phyloP scores from a whole-genome alignment of 2,329 filamentous ascomycete species.

The Talaromyces sp. region DNA sequence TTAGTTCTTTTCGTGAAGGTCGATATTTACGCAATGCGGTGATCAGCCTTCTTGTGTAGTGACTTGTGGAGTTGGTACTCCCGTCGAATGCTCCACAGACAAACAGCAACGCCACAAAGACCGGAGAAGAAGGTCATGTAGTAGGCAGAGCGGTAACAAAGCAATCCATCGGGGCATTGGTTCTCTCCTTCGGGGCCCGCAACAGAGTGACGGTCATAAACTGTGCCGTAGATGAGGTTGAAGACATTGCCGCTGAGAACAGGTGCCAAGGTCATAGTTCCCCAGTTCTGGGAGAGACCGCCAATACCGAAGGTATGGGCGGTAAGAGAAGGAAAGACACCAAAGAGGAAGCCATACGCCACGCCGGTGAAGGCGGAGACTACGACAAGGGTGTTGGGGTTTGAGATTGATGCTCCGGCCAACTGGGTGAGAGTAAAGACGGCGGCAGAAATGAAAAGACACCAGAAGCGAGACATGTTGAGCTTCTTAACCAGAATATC shows the following conservation, averaged over 20 bases:
- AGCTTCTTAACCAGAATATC: slow-evolving; percentile 85
- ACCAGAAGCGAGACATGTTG: slow-evolving; percentile 85
- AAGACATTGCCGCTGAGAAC: slow-evolving; percentile 88
- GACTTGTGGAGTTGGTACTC: slow-evolving; percentile 37
- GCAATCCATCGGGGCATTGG: slow-evolving; percentile 73
- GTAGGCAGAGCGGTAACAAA: slow-evolving; percentile 82
- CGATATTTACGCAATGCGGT: slow-evolving; percentile 35
- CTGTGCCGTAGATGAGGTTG: slow-evolving; percentile 83
- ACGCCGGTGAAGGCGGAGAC: slow-evolving; percentile 84
- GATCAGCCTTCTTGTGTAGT: slow-evolving; percentile 32
- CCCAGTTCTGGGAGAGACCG: slow-evolving; percentile 93
- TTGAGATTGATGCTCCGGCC: slow-evolving; percentile 71
- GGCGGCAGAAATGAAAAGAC: slow-evolving; percentile 73
- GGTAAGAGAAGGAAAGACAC: slow-evolving; percentile 85
- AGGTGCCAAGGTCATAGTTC: slow-evolving; percentile 86
- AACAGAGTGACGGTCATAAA: slow-evolving; percentile 80
- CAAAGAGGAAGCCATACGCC: slow-evolving; percentile 91
- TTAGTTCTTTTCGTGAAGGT: not conserved
- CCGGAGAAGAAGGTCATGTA: slow-evolving; percentile 75
- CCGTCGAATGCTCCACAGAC: slow-evolving; percentile 58
- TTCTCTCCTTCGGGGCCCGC: slow-evolving; percentile 69
- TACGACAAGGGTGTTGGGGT: slow-evolving; percentile 74
- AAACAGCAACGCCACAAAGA: slow-evolving; percentile 67
- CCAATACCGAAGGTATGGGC: slow-evolving; percentile 90
- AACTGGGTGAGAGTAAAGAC: slow-evolving; percentile 82